phyloP scores from a whole-genome alignment of 2,329 filamentous ascomycete species.

The Albifimbria verrucaria region DNA sequence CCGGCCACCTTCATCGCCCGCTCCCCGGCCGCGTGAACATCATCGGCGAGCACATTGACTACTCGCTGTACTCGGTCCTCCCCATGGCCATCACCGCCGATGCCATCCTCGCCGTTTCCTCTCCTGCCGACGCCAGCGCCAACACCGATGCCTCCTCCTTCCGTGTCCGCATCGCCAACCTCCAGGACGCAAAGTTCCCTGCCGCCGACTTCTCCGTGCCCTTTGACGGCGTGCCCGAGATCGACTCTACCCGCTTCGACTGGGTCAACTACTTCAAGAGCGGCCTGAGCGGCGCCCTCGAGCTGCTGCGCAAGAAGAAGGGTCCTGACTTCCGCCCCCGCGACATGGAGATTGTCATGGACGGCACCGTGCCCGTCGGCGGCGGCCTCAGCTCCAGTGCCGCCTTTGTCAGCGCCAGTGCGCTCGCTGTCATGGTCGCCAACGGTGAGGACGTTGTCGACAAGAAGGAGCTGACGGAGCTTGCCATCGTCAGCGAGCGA shows the following conservation, averaged over 20 bases:
- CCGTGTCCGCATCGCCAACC: conserved; percentile 75
- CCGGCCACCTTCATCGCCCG: conserved; percentile 78
- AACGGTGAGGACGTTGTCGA: conserved; percentile 77
- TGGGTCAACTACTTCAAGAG: conserved; percentile 99
- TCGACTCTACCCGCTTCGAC: conserved; percentile 81
- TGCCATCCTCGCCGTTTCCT: conserved; percentile 76
- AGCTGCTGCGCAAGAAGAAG: conserved; percentile 67
- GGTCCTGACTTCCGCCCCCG: conserved; percentile 58
- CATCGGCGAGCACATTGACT: conserved; percentile 99
- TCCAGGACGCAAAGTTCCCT: conserved; percentile 72
- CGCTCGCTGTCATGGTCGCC: conserved; percentile 81
- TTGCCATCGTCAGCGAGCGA: conserved; percentile 92
- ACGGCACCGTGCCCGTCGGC: conserved; percentile 88
- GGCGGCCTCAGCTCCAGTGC: conserved; percentile 92
- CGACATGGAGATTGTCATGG: conserved; percentile 84
- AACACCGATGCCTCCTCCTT: conserved; percentile 51
- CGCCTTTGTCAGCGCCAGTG: conserved; percentile 87
- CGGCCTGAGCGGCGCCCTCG: conserved; percentile 77
- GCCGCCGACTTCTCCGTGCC: conserved; percentile 72
- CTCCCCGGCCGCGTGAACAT: conserved; percentile 93
- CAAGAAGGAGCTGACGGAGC: conserved; percentile 87
- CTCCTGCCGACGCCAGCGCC: conserved; percentile 45
- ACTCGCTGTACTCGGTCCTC: conserved; percentile 92
- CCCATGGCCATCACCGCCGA: conserved; percentile 95
- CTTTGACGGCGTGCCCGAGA: conserved; percentile 60